A percentile compares a stretch with the other conserved stretches of the same genome.
Evolutionary conservation across 208 protist genomes (phyloP).

Genomic region (Leishmania gerbilli): DNA sequence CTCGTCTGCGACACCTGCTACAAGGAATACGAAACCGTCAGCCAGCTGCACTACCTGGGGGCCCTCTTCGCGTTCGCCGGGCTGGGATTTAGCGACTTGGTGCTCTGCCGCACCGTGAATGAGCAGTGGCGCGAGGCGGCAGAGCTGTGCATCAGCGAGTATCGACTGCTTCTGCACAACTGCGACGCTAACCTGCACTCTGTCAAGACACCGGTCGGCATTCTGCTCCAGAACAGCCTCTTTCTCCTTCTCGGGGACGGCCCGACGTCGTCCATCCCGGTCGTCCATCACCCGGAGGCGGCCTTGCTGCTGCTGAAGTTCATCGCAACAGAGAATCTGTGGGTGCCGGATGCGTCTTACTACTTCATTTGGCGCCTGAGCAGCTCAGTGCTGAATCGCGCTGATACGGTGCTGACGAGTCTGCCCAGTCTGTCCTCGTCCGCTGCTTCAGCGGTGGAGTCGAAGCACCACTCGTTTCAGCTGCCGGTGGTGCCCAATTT

Average conservation of each 20-base stretch:
- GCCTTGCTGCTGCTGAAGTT: slow-evolving; percentile 47
- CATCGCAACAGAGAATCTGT: slow-evolving; percentile 39
- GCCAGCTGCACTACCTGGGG: slow-evolving; percentile 65
- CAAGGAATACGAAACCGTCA: slow-evolving; percentile 43
- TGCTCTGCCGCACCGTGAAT: slow-evolving; percentile 64
- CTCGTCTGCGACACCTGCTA: slow-evolving; percentile 66
- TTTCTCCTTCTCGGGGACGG: slow-evolving; percentile 46
- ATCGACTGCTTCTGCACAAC: slow-evolving; percentile 64
- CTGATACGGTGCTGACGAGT: slow-evolving; percentile 18
- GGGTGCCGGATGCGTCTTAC: slow-evolving; percentile 33
- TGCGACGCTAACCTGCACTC: slow-evolving; percentile 41
- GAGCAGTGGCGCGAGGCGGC: slow-evolving; percentile 67
- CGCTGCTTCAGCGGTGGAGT: background rate
- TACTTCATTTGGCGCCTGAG: slow-evolving; percentile 36
- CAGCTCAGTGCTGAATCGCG: slow-evolving; percentile 31
- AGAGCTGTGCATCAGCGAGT: slow-evolving; percentile 79
- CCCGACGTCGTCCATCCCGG: slow-evolving; percentile 19
- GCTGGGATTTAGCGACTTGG: slow-evolving; percentile 61
- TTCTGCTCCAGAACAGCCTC: slow-evolving; percentile 64
- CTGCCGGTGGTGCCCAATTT: slow-evolving; percentile 35
- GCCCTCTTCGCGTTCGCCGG: slow-evolving; percentile 59
- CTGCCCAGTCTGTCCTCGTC: slow-evolving; percentile 12
- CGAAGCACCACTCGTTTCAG: slow-evolving; percentile 10
- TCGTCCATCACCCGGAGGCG: slow-evolving; percentile 44
- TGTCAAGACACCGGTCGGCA: slow-evolving; percentile 44